Conservation (phyloP, 1,284 basidiomycete genomes). For the Blastosporella zonata region DNA sequence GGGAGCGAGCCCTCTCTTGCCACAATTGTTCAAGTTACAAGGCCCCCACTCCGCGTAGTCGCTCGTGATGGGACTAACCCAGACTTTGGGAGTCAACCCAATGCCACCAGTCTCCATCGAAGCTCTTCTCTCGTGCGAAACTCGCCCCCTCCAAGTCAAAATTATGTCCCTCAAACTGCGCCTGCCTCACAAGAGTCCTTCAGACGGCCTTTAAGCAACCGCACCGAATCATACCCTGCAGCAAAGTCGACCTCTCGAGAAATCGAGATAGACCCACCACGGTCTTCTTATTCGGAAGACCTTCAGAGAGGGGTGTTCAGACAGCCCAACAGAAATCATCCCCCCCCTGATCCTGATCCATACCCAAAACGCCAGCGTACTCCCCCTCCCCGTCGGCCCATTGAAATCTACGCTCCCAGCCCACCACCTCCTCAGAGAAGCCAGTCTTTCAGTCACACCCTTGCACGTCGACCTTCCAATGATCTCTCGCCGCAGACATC, state of each 20-base stretch:
- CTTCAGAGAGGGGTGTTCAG: neutral
- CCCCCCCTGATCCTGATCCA: constrained; percentile 19
- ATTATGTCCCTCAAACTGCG: constrained; percentile 14
- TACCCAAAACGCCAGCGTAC: constrained; percentile 4
- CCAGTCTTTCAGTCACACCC: constrained; percentile 1
- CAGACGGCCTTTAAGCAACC: neutral
- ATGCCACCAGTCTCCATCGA: neutral
- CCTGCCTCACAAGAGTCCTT: constrained; percentile 11
- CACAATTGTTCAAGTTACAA: constrained; percentile 31
- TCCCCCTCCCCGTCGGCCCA: constrained; percentile 7
- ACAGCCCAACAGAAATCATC: constrained; percentile 15
- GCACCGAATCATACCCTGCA: constrained; percentile 10
- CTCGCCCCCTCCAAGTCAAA: constrained; percentile 7
- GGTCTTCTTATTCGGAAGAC: no score
- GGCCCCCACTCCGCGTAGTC: no score
- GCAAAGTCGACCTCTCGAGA: constrained; percentile 2
- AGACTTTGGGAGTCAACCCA: constrained; percentile 17
- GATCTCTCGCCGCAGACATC: neutral
- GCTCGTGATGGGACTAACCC: constrained; percentile 32
- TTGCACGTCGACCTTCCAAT: neutral
- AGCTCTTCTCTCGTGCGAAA: constrained; percentile 1
- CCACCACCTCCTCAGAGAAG: constrained; percentile 9
- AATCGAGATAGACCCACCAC: constrained; percentile 3
- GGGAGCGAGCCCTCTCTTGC: constrained; percentile 23
- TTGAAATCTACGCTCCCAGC: constrained; percentile 14